Evolutionary conservation across 306 rosid species (phyloP).

Genomic region (Prunus padus): DNA sequence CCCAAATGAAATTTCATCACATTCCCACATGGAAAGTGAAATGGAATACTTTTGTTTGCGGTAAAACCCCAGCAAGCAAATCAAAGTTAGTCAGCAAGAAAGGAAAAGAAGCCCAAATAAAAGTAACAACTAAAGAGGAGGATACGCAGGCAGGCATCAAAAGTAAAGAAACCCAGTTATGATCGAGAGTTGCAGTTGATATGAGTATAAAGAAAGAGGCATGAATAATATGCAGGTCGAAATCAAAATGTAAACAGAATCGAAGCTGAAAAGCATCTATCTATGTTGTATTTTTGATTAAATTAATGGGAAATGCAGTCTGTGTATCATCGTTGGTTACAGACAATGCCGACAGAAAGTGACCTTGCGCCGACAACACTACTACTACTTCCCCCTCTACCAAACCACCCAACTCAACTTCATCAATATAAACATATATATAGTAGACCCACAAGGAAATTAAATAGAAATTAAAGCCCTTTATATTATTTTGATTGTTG

Average conservation of each 20-base stretch:
- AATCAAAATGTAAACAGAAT: conserved; percentile 39
- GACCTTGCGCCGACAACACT: conserved; percentile 84
- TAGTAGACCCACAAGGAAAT: conserved; percentile 14
- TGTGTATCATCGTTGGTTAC: conserved; percentile 51
- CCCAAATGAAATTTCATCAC: conserved; percentile 39
- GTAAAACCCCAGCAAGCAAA: conserved; percentile 27
- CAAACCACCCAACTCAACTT: conserved; percentile 54
- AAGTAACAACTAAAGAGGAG: background rate
- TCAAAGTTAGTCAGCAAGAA: conserved; percentile 9
- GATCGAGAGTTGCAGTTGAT: conserved; percentile 32
- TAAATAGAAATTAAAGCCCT: conserved; percentile 9
- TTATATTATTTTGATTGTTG: conserved; percentile 27
- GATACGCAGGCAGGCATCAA: conserved; percentile 8
- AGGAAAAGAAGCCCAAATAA: conserved; percentile 18
- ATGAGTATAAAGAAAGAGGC: conserved; percentile 6
- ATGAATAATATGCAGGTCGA: conserved; percentile 23
- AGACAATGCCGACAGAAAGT: conserved; percentile 87
- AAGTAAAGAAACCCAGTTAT: conserved; percentile 22
- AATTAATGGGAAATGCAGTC: conserved; percentile 32
- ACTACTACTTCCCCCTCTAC: conserved; percentile 29
- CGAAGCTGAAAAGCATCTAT: conserved; percentile 36
- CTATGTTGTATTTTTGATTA: conserved; percentile 36
- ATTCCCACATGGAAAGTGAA: conserved; percentile 39
- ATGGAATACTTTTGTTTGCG: conserved; percentile 13
- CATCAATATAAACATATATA: conserved; percentile 18